These are phyloP conservation scores for Sclerotinia sclerotiorum DNA, from an alignment of 2,329 filamentous ascomycete genomes.

Conservation along the genomic window DNA sequence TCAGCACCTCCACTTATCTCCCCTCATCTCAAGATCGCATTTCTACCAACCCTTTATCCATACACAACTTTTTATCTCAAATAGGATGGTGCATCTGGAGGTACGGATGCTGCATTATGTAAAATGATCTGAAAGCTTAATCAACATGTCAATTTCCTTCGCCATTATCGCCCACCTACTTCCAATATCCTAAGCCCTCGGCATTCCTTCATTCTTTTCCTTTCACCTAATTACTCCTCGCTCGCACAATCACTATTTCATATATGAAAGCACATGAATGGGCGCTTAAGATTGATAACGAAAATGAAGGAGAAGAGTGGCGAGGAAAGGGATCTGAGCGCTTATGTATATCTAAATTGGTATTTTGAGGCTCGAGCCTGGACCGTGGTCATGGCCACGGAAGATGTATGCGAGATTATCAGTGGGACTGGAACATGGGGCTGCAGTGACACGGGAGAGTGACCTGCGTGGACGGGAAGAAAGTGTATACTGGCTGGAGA, in stretches of 20 bases:
- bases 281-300: not conserved
- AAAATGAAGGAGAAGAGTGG: not conserved
- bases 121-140: not conserved
- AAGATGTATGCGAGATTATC: not conserved
- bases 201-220: not conserved
- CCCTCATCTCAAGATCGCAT: not conserved
- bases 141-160: not conserved
- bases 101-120: not conserved
- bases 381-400: not conserved
- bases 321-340: not conserved
- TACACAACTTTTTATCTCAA: not conserved
- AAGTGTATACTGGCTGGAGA: not conserved
- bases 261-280: not conserved
- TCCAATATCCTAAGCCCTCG: not conserved
- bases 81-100: not conserved
- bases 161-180: not conserved
- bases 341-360: not conserved
- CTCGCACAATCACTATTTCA: not conserved
- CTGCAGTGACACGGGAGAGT: not conserved
- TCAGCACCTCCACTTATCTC: not conserved
- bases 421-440: not conserved
- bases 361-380: constrained; percentile 2
- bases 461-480: not conserved
- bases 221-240: not conserved
- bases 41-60: not conserved